Base-by-base conservation (phyloP, 208 protist genomes). In the Baffinella frigidus region DNA sequence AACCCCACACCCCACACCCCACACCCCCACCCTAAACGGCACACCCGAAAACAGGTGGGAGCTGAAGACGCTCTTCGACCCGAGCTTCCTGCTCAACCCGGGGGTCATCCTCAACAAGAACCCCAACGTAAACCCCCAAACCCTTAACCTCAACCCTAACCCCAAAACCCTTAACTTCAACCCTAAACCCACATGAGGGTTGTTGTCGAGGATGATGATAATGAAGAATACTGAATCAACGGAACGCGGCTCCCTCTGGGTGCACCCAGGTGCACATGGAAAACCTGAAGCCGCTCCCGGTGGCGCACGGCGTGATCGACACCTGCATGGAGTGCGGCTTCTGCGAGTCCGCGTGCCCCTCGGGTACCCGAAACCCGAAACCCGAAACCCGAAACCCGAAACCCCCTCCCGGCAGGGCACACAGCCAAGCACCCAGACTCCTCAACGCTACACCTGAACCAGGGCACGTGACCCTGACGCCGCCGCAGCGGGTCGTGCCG, bases 271-370 rank as follows among this genome's bases (percentile, higher is more conserved):
- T 94, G 0, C 94, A 95, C 64, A 87, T 74, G 10, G 89, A 95
- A 92, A 94, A 93, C 62, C 43, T 95, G n/a, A 95, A 95, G 64
- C 77, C 74, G 17, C 93, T 94, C 38, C 92, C 92, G 14, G 77
- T 87, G 24, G 92, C 94, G 14, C 81, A 94, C 67, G 39, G 56
- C 10, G 41, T 95, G 11, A 90, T 95, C 24, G 94, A 95, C 92
- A 51, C 89, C 33, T 95, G 94, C 90, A 95, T 95, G 39, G 94
- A 95, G 36, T 95, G 94, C 80, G 94, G 94, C 30, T 95, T 95
- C 73, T 95, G 94, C 83, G 94, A 95, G 89, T 93, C 84, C 0
- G 93, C 93, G 43, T 95, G 94, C 81, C 93, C 94, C 4, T 95
- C 92, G 1, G 83, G n/a, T n/a, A n/a, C n/a, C n/a, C n/a, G n/a